Percentiles rank a stretch among this genome's conserved stretches.
Evolutionary conservation across 148 eudicot genomes (phyloP).

Genomic region (Persicaria maculosa): DNA sequence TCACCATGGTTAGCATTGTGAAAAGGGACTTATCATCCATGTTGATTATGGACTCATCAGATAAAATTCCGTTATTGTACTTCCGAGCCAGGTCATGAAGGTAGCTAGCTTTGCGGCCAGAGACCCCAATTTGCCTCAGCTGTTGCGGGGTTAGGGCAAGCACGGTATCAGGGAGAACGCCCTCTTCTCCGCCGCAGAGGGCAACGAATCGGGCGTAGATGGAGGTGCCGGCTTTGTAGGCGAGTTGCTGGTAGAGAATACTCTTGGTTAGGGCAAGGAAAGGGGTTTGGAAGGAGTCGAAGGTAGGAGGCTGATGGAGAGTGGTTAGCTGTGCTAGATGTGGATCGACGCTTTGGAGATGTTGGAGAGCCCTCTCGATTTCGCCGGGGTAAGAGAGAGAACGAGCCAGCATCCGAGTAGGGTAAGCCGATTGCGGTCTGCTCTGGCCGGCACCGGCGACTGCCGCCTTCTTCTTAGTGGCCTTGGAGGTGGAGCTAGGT

Average conservation of each 20-base stretch:
- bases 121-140: conserved; percentile 53
- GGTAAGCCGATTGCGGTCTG: not conserved
- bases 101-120: conserved; percentile 43
- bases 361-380: conserved; percentile 31
- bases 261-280: conserved; percentile 45
- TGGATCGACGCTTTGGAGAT: conserved; percentile 41
- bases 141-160: conserved; percentile 32
- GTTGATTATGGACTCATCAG: conserved; percentile 29
- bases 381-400: conserved; percentile 37
- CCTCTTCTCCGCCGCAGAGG: conserved; percentile 37
- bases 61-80: conserved; percentile 39
- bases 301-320: conserved; percentile 30
- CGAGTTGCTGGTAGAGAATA: conserved; percentile 58
- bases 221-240: conserved; percentile 46
- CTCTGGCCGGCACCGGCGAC: not conserved
- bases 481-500: conserved; percentile 5
- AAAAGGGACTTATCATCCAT: conserved; percentile 57
- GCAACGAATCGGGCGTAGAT: conserved; percentile 49
- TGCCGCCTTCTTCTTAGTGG: conserved; percentile 14
- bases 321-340: conserved; percentile 26
- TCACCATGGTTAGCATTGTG: conserved; percentile 58
- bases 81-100: conserved; percentile 45
- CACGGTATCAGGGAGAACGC: conserved; percentile 30
- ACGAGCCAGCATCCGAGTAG: conserved; percentile 16
- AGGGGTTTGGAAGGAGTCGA: conserved; percentile 43